Evolutionary conservation across 306 rosid genomes (phyloP).

Genomic region (Sophora flavescens): DNA sequence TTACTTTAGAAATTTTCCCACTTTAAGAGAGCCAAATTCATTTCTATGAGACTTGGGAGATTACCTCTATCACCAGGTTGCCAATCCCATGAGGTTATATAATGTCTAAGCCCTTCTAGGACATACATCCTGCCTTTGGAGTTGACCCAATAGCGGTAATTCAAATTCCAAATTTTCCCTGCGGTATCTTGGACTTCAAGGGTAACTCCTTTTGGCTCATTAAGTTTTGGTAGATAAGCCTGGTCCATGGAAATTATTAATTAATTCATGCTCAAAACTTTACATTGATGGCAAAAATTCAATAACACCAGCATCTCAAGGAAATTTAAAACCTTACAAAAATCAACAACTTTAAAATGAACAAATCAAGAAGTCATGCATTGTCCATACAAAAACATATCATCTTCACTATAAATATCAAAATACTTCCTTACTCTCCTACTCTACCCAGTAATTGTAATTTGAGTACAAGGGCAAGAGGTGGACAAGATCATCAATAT

Average conservation of each 20-base stretch:
- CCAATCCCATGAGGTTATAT: conserved; percentile 41
- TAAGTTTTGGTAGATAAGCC: conserved; percentile 34
- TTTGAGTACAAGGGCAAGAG: neutral
- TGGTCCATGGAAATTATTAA: conserved; percentile 9
- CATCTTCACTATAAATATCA: neutral
- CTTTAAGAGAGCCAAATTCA: no score
- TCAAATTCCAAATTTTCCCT: conserved; percentile 41
- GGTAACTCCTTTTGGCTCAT: conserved; percentile 1
- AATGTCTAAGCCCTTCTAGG: conserved; percentile 44
- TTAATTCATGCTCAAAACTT: neutral
- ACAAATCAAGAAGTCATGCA: neutral
- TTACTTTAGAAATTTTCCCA: no score
- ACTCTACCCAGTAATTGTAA: neutral
- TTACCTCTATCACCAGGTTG: conserved; percentile 50
- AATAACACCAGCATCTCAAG: neutral
- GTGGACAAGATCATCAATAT: neutral
- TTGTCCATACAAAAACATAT: neutral
- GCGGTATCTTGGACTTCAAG: conserved; percentile 18
- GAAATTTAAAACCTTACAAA: neutral
- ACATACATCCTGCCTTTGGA: conserved; percentile 32
- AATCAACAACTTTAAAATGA: neutral
- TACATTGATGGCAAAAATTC: neutral
- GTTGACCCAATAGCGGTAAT: conserved; percentile 42
- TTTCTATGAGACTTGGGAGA: neutral
- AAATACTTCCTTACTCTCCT: neutral